These are phyloP conservation scores for Colletotrichum agaves DNA, from an alignment of 2,329 filamentous ascomycete species.

Conservation along the genomic window DNA sequence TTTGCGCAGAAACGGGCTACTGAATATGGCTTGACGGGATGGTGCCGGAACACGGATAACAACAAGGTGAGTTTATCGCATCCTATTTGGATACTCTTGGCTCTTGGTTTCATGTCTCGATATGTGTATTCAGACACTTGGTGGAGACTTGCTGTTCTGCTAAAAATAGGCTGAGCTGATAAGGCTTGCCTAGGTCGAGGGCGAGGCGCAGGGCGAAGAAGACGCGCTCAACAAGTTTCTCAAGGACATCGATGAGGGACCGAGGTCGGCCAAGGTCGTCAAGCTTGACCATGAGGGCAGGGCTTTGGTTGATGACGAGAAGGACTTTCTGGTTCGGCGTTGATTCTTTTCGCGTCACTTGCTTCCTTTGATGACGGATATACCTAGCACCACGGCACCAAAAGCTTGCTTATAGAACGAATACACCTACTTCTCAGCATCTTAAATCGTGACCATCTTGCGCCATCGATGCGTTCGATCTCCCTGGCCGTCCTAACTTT, in stretches of 20 bases:
- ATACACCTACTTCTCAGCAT: no score
- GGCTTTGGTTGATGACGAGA: constrained; percentile 73
- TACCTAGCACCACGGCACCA: no score
- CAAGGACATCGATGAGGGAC: constrained; percentile 79
- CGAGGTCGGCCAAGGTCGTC: constrained; percentile 76
- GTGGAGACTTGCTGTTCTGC: no score
- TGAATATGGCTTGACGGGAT: constrained; percentile 65
- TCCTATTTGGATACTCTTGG: neutral
- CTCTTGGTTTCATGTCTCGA: constrained; percentile 32
- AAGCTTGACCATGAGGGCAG: constrained; percentile 78
- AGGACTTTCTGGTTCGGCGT: constrained; percentile 68
- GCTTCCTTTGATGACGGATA: no score
- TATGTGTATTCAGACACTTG: no score
- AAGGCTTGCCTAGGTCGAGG: constrained; percentile 73
- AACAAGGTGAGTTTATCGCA: constrained; percentile 58
- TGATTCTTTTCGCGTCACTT: neutral
- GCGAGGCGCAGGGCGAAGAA: constrained; percentile 84
- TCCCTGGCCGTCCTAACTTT: no score
- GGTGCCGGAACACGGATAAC: constrained; percentile 69
- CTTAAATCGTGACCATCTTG: no score
- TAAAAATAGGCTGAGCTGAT: no score
- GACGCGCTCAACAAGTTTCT: constrained; percentile 75
- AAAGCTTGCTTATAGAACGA: no score
- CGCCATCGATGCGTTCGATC: no score
- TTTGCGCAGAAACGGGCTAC: constrained; percentile 65